Conservation (phyloP, 2,329 filamentous ascomycete species). For the Triangularia setosa region DNA sequence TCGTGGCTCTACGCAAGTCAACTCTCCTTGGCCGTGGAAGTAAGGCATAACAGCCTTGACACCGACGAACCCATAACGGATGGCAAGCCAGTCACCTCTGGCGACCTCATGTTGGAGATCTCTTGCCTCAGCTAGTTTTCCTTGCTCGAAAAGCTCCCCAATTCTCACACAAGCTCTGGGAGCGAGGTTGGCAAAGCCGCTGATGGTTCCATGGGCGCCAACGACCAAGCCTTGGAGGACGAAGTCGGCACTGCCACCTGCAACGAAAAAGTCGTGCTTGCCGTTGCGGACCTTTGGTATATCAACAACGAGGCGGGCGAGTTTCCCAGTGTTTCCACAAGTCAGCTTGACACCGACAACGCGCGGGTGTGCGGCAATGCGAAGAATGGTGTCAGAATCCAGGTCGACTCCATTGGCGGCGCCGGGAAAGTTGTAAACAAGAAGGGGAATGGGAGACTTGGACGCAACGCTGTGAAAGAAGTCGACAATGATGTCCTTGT, state of each 20-base stretch:
- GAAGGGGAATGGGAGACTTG: constrained; percentile 45
- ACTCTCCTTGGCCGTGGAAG: constrained; percentile 36
- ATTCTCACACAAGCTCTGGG: constrained; percentile 59
- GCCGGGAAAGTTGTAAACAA: constrained; percentile 55
- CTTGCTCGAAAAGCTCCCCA: constrained; percentile 56
- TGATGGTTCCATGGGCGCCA: constrained; percentile 68
- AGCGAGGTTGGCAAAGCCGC: constrained; percentile 66
- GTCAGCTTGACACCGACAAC: constrained; percentile 54
- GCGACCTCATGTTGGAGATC: constrained; percentile 50
- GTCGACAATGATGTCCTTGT: constrained; percentile 48
- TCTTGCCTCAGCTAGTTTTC: constrained; percentile 55
- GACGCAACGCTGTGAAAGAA: constrained; percentile 58
- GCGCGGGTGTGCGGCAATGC: constrained; percentile 46
- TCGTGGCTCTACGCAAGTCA: constrained; percentile 34
- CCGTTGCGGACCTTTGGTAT: constrained; percentile 25
- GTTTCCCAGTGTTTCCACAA: constrained; percentile 56
- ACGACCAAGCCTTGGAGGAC: constrained; percentile 66
- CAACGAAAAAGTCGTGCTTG: constrained; percentile 55
- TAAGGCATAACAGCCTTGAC: constrained; percentile 44
- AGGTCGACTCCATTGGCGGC: constrained; percentile 50
- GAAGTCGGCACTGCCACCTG: constrained; percentile 72
- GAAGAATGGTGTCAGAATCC: constrained; percentile 46
- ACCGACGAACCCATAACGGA: constrained; percentile 46
- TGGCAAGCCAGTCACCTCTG: constrained; percentile 44
- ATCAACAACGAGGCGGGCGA: constrained; percentile 49